Evolutionary conservation across 2,329 filamentous ascomycete species (phyloP).

Genomic region (Verticillium dahliae): DNA sequence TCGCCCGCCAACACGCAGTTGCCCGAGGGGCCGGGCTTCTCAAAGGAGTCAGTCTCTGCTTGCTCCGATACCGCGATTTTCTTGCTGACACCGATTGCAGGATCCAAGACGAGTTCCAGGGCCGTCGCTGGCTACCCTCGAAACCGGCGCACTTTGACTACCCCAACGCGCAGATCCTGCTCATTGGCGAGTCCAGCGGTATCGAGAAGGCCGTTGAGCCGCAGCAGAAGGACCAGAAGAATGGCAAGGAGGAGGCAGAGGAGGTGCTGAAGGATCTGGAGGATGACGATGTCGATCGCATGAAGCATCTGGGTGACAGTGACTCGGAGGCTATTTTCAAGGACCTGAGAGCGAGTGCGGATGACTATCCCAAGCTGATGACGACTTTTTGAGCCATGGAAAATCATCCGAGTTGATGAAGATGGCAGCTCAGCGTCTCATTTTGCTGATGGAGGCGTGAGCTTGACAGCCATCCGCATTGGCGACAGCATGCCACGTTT

Average conservation of each 20-base stretch:
- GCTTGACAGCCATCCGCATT: too few relatives aligned
- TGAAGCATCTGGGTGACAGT: constrained; percentile 42
- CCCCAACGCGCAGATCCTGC: constrained; percentile 66
- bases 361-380: constrained; percentile 57
- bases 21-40: constrained; percentile 60
- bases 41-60: constrained; percentile 50
- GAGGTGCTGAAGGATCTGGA: constrained; percentile 71
- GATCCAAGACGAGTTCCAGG: constrained; percentile 64
- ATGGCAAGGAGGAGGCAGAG: constrained; percentile 55
- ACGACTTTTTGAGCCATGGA: constrained; percentile 41
- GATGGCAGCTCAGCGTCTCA: too few relatives aligned
- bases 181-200: constrained; percentile 65
- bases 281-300: constrained; percentile 64
- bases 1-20: constrained; percentile 59
- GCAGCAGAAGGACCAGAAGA: constrained; percentile 48
- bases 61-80: neutral
- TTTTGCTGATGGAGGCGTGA: too few relatives aligned
- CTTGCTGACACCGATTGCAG: constrained; percentile 24
- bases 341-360: constrained; percentile 39
- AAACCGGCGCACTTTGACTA: constrained; percentile 70
- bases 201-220: constrained; percentile 49
- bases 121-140: constrained; percentile 67
- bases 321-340: constrained; percentile 39
- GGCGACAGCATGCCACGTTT: too few relatives aligned
- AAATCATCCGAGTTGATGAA: too few relatives aligned